Evolutionary conservation across 2,329 filamentous ascomycete species (phyloP), one percentile per base, ranked within the genome.

Genomic region (Seiridium cupressi): DNA sequence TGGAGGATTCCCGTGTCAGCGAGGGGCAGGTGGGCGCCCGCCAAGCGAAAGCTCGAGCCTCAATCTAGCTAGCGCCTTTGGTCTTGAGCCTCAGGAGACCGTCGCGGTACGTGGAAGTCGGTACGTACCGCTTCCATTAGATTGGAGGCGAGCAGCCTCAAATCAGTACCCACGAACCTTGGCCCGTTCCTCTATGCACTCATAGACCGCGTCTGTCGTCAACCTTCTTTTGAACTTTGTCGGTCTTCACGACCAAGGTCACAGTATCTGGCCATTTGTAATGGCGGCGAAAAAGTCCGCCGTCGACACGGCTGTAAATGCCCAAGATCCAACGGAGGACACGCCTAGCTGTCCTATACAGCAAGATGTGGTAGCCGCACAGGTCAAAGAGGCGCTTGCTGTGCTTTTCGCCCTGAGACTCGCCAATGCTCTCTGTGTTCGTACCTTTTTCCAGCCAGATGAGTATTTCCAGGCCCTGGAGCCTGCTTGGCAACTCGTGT

Each of bases 361-460:
- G 36, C 66, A 70, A 62, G 57, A 67, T 44, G 65, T 72, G 57
- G 61, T 70, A 26, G 62, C 68, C 2, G 68, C 71, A 34, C 73
- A 76, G 62, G 62, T 72, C 36, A 60, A 62, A 38, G 77, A 79
- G 58, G 66, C 75, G 13, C 64, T 79, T 46, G 66, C 68, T 13
- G 68, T 74, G 54, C 74, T 86, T 58, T 68, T 97, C 65, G 80
- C 85, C 46, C 84, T 96, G 64, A 91, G 95, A 58, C 82, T 94
- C 64, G 74, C 91, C 72, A 97, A 97, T 77, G 88, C 92, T 38
- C 81, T 95, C 67, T 86, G 82, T 63, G 81, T 96, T 60, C 81
- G 85, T 65, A 98, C 95, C 26, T 99, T 97, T 74, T 99, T 99
- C 78, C 95, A 99, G 75, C 95, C 95, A 35, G 95, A 99, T 79